A percentile compares a stretch with the other conserved stretches of the same genome.
These are phyloP conservation scores for Fusarium sp. DNA, from an alignment of 2,329 filamentous ascomycete genomes.

Conservation along the genomic window DNA sequence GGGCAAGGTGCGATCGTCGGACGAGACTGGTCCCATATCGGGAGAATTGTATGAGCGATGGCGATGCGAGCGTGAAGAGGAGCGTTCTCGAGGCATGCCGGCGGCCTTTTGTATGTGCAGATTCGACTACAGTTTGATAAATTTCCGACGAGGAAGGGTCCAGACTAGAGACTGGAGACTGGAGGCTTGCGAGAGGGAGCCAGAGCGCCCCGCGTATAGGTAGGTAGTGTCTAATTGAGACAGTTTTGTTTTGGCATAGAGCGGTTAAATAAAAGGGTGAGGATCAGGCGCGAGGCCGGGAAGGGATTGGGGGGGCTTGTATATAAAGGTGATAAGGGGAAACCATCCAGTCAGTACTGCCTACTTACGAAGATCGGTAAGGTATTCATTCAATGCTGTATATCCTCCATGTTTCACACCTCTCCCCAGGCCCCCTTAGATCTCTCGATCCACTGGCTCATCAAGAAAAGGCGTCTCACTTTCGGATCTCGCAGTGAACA, in stretches of 20 bases:
- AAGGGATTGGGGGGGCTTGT: background rate
- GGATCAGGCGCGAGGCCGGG: background rate
- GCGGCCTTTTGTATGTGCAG: background rate
- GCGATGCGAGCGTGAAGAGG: slow-evolving; percentile 31
- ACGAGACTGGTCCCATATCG: slow-evolving; percentile 18
- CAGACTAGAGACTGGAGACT: background rate
- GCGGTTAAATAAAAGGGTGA: background rate
- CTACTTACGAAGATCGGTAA: background rate
- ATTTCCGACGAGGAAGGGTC: background rate
- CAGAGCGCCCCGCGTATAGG: background rate
- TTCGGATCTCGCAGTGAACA: slow-evolving; percentile 1
- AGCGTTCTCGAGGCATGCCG: slow-evolving; percentile 31
- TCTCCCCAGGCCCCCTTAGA: background rate
- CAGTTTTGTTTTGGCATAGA: background rate
- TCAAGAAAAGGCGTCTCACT: background rate
- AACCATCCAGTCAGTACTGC: background rate
- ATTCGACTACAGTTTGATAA: background rate
- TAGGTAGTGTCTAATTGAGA: background rate
- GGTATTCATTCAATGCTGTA: background rate
- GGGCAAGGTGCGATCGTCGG: slow-evolving; percentile 37
- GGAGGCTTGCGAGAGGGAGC: background rate
- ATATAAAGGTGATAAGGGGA: background rate
- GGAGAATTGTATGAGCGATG: slow-evolving; percentile 26
- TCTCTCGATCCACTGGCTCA: background rate
- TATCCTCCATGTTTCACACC: slow-evolving; percentile 4